Evolutionary conservation across 306 rosid genomes (phyloP), one percentile per base, ranked within the genome.

Genomic region (Bauhinia variegata): DNA sequence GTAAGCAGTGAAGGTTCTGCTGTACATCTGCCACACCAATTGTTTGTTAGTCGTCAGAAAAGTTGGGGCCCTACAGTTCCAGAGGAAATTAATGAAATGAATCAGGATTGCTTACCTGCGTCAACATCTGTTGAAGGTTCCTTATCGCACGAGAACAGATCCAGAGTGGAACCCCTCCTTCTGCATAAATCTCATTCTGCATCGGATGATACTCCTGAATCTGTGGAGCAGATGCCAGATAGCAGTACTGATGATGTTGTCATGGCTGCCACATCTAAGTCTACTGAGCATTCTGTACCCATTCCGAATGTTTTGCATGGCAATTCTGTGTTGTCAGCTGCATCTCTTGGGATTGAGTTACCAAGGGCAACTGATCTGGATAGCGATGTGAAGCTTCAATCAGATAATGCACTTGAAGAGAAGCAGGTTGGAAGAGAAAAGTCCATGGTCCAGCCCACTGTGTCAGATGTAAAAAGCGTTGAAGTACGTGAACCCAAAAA

Each of bases 401-500:
- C 80, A 54, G 79, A 64, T 52, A 48, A 65, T 64, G 77, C 52
- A 49, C 63, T 34, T 46, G 86, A 63, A 78, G 82, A 82, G 65
- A 73, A 59, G 68, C 75, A 73, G 75, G 68, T 65, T 71, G 86
- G 71, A 73, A 74, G 59, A 52, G 87, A 66, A 16, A 78, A 46
- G 43, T 55, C 57, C 67, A 72, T 59, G 43, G 70, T 53, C 31
- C 85, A 79, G 68, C 59, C 75, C 65, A 9, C 77, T 54, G 53
- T 76, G 54, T 47, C 36, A 12, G 91, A 82, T 55, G 54, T 47
- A 9, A 84, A 71, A 76, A 84, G 63, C 63, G 80, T 75, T 55
- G 96, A 89, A 76, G 77, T 65, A 8, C 81, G 46, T 28, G 96
- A 87, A 51, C 89, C 74, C 8, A 89, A 77, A 70, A 92, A 89